Conservation (phyloP, 768 basidiomycete species). For the Cystoderma amianthinum region DNA sequence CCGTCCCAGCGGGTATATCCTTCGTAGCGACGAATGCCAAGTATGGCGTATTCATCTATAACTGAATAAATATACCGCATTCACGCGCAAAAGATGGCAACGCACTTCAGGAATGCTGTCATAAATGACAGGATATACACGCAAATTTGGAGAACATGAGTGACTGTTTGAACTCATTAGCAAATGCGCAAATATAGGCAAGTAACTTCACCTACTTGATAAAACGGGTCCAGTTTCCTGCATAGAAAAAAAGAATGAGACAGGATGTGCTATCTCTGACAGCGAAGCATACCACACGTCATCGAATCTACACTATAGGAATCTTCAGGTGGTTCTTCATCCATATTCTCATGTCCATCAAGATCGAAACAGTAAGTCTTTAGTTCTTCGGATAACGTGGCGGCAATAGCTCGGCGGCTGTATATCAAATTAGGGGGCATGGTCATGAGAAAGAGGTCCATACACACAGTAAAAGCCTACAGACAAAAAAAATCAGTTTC, state of each 20-base stretch:
- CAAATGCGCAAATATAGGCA: not conserved
- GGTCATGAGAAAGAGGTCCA: constrained; percentile 3
- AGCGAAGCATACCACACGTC: constrained; percentile 32
- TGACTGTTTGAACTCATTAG: constrained; percentile 35
- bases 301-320: constrained; percentile 53
- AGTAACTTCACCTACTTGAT: constrained; percentile 44
- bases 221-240: constrained; percentile 76
- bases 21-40: constrained; percentile 48
- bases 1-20: constrained; percentile 41
- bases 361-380: constrained; percentile 56
- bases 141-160: constrained; percentile 57
- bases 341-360: constrained; percentile 42
- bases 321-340: constrained; percentile 20
- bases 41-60: constrained; percentile 53
- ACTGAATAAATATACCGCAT: constrained; percentile 1
- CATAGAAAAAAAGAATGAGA: not conserved
- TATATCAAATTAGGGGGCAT: not conserved
- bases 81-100: constrained; percentile 3
- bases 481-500: not conserved
- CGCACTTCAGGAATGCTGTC: constrained; percentile 53
- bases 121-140: constrained; percentile 52
- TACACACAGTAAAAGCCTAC: constrained; percentile 43
- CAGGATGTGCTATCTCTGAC: constrained; percentile 2
- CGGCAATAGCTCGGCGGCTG: constrained; percentile 32
- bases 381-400: constrained; percentile 23